Evolutionary conservation across 2,329 filamentous ascomycete species (phyloP), one percentile per base, ranked within the genome.

Genomic region (Aureobasidium vineae): DNA sequence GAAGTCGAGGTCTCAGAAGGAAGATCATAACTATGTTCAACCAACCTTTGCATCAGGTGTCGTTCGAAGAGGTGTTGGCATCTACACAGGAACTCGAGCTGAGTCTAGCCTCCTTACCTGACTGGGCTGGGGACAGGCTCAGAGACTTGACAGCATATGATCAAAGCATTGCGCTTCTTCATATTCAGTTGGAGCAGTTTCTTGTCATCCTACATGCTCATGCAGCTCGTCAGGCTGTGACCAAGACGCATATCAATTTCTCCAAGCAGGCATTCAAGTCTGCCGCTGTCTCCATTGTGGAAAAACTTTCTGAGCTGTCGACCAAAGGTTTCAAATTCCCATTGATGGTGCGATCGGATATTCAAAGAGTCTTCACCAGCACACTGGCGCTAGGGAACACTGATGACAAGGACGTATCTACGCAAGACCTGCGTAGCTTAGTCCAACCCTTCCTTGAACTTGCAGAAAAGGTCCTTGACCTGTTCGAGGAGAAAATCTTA

Each of bases 31-130:
- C 70, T 1, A 68, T 70, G n/a, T 67, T 76, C 10, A 76, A 75
- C 68, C 73, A 73, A 66, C 73, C 74, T 40, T 69, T 72, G 3
- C 70, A 74, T 43, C 68, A 67, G 8, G 64, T 75, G 7, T 66
- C 69, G 2, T 75, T 74, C 56, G 71, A 75, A 38, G 73, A 75
- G 28, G 70, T 73, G 13, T 73, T 74, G 63, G 67, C 72, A n/a
- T 73, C 71, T 66, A 72, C 74, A 2, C 73, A 76, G 28, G 74
- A 75, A 52, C 71, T 76, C 41, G 72, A 75, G 63, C 60, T 71
- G 28, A 71, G 71, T 31, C 52, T 75, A 8, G 67, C 70, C 36
- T 65, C 66, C 19, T 69, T 76, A 1, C 74, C 74, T 1, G 66
- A 71, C 7, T 73, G 71, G 71, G 66, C 57, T 6, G 69, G 57